phyloP scores from a whole-genome alignment of 176 grass and related monocot genomes.

The Leersia perrieri region DNA sequence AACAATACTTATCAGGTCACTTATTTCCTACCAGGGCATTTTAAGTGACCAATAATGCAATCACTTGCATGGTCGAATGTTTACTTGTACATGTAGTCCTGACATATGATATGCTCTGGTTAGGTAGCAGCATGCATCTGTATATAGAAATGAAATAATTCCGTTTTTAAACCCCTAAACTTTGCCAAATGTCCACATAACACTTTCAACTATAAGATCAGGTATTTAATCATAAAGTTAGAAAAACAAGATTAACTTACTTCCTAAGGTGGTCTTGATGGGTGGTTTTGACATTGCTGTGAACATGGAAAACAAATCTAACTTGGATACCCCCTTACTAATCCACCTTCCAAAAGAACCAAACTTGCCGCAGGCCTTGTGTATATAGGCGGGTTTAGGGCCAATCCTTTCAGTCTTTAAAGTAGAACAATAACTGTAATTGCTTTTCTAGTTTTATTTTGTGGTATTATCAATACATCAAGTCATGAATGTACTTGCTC shows the following conservation, averaged over 20 bases:
- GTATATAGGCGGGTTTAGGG: not conserved
- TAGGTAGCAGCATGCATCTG: not conserved
- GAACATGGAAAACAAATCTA: not conserved
- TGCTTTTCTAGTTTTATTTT: not conserved
- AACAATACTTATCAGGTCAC: not conserved
- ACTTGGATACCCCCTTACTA: not conserved
- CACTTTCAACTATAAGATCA: not conserved
- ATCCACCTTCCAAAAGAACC: not conserved
- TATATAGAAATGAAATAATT: not conserved
- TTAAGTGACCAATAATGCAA: not conserved
- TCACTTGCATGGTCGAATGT: not conserved
- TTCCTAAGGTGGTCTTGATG: not conserved
- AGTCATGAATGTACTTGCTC: not conserved
- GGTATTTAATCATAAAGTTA: not conserved
- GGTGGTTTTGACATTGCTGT: not conserved
- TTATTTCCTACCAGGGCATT: not conserved
- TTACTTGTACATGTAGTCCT: not conserved
- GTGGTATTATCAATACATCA: not conserved
- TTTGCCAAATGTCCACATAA: not conserved
- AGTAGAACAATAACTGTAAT: not conserved
- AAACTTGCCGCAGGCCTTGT: not conserved
- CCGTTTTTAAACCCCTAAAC: not conserved
- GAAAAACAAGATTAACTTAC: not conserved
- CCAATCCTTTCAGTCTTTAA: not conserved
- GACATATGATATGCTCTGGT: not conserved